Conservation (phyloP, 352 stramenopile genomes). For the Sclerospora graminicola region DNA sequence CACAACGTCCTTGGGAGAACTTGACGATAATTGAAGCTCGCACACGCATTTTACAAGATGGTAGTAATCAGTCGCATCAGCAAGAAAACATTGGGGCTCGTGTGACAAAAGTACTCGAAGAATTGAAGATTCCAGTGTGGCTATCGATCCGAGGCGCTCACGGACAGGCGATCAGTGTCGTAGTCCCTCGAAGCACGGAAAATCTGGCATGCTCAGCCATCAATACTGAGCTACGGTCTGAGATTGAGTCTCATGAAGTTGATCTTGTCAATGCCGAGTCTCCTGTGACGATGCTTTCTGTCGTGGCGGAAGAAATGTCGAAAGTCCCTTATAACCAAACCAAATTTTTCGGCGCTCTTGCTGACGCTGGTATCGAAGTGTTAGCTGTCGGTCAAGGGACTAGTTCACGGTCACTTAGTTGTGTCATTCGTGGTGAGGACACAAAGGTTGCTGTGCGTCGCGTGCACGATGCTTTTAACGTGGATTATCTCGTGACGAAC, state of each 20-base stretch:
- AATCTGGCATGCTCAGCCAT: constrained; percentile 32
- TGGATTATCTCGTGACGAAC: constrained; percentile 63
- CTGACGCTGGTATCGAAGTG: constrained; percentile 56
- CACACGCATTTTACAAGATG: constrained; percentile 71
- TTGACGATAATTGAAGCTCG: constrained; percentile 70
- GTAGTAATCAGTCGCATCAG: constrained; percentile 26
- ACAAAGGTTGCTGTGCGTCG: constrained; percentile 70
- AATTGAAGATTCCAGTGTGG: constrained; percentile 59
- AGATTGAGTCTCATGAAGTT: constrained; percentile 65
- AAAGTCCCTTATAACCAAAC: constrained; percentile 61
- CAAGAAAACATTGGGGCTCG: constrained; percentile 66
- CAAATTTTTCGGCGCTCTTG: constrained; percentile 72
- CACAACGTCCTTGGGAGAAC: constrained; percentile 75
- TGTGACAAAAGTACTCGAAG: constrained; percentile 61
- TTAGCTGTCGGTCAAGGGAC: constrained; percentile 66
- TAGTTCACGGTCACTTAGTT: constrained; percentile 69
- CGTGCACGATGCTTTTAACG: constrained; percentile 76
- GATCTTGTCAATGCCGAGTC: constrained; percentile 55
- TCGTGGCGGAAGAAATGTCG: constrained; percentile 67
- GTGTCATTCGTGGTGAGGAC: constrained; percentile 52
- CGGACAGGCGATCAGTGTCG: constrained; percentile 67
- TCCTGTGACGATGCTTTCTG: constrained; percentile 77
- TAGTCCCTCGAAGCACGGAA: constrained; percentile 40
- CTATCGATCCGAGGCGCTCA: constrained; percentile 75
- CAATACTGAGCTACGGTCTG: constrained; percentile 33